Evolutionary conservation across 768 basidiomycete species (phyloP), one percentile per base, ranked within the genome.

Genomic region (Lactarius trivialis): DNA sequence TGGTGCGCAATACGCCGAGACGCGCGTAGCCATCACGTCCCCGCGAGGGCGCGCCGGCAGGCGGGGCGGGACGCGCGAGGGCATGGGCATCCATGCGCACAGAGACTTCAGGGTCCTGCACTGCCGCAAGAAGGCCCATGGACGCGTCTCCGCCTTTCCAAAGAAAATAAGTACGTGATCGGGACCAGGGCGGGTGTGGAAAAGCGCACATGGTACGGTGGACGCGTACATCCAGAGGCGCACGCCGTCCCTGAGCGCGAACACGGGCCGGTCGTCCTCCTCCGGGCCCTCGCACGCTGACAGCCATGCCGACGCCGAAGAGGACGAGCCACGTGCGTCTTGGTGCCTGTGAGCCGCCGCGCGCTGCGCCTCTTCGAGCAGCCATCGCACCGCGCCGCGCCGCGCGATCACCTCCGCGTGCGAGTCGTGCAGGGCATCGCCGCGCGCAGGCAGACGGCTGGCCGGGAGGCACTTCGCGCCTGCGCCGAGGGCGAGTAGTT

Each of bases 341-440:
- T 7, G 50, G 50, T 4, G 56, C 21, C 17, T 36, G 51, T 48
- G 45, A 6, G 24, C 24, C 33, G 63, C 67, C 63, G 64, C 55
- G 36, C 82, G 78, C 9, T 69, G 64, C 17, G 87, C 77, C 72
- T 97, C 91, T 60, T 88, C 83, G 34, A 93, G 72, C 52, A 93
- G 75, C 92, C 93, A 98, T 28, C 86, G 80, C 48, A 87, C 71
- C 0, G 88, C 84, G 9, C 86, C 86, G 33, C 95, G 79, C 21
- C 92, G 81, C 2, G 93, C 93, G n/a, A 97, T 78, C 24, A 95
- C 82, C 73, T 98, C 95, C 11, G 95, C 95, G 72, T 98, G 95
- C 56, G 82, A 86, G 69, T 97, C 95, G 69, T 95, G 93, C 19
- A 97, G 66, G 1, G 84, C 80, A 69, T 96, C 92, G 0, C 95